phyloP scores from a whole-genome alignment of 2,329 filamentous ascomycete species.

The Hypoxylon sp. region DNA sequence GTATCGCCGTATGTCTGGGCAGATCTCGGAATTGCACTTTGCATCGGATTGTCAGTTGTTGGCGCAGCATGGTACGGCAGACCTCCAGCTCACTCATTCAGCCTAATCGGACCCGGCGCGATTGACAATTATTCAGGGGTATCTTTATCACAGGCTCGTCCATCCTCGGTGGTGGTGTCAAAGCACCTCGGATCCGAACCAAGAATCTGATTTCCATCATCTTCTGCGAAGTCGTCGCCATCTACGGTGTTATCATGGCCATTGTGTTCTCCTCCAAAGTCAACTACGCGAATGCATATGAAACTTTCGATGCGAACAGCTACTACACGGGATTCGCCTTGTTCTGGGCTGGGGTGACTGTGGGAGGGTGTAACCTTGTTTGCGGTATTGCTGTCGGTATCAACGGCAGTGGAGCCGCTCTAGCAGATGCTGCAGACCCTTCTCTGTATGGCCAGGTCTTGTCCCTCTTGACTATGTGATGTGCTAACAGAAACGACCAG shows the following conservation, averaged over 20 bases:
- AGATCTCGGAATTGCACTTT: slow-evolving; percentile 88
- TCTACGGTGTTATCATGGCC: slow-evolving; percentile 99
- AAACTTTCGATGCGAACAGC: slow-evolving; percentile 79
- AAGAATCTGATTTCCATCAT: slow-evolving; percentile 99
- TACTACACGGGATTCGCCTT: slow-evolving; percentile 96
- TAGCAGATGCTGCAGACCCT: slow-evolving; percentile 94
- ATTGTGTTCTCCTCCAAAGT: slow-evolving; percentile 97
- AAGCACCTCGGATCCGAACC: slow-evolving; percentile 95
- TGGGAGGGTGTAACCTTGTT: slow-evolving; percentile 94
- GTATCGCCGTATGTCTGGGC: slow-evolving; percentile 97
- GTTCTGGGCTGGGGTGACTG: slow-evolving; percentile 95
- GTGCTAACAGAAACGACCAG: slow-evolving; percentile 59
- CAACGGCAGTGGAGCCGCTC: slow-evolving; percentile 95
- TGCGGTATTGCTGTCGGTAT: slow-evolving; percentile 98
- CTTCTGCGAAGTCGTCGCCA: slow-evolving; percentile 99
- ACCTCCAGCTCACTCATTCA: neutral
- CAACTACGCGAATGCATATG: slow-evolving; percentile 71
- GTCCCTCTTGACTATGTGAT: slow-evolving; percentile 7
- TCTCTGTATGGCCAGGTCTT: slow-evolving; percentile 74
- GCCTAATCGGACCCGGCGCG: neutral
- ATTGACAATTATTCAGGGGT: slow-evolving; percentile 73
- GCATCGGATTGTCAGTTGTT: slow-evolving; percentile 95
- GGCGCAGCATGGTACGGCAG: slow-evolving; percentile 90
- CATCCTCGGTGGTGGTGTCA: slow-evolving; percentile 96
- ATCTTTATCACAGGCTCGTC: slow-evolving; percentile 99